A percentile compares a stretch with the other conserved stretches of the same genome.
phyloP scores from a whole-genome alignment of 23 red algal genomes.

The Gracilaria domingensis region DNA sequence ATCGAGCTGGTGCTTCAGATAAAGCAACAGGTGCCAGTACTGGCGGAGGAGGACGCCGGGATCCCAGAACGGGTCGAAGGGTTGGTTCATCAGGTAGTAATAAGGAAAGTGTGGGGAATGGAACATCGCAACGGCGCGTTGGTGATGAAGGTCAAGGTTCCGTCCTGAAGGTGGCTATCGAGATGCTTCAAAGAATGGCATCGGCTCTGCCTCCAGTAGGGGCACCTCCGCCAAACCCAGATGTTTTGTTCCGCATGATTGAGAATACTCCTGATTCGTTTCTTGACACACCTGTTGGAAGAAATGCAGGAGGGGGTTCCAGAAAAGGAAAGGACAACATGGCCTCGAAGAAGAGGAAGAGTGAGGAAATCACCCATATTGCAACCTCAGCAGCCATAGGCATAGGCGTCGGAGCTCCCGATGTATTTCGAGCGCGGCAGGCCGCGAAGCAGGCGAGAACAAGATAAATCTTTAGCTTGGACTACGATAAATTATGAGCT shows the following conservation, averaged over 20 bases:
- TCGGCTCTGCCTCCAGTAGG: constrained; percentile 33
- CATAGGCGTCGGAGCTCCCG: constrained; percentile 34
- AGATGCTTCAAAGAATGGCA: constrained; percentile 53
- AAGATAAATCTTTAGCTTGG: constrained; percentile 30
- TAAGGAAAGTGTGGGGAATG: constrained; percentile 42
- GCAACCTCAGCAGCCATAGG: not conserved
- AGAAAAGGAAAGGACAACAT: constrained; percentile 37
- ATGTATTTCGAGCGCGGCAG: constrained; percentile 82
- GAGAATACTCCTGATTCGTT: constrained; percentile 62
- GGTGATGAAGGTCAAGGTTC: constrained; percentile 31
- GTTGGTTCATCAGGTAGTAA: constrained; percentile 29
- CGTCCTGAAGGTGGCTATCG: constrained; percentile 39
- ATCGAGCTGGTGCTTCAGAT: constrained; percentile 7
- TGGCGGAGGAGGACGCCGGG: constrained; percentile 20
- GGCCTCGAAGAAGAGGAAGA: constrained; percentile 55
- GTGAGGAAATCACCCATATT: constrained; percentile 23
- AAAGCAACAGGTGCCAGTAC: constrained; percentile 19
- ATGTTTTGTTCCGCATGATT: constrained; percentile 71
- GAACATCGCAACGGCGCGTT: constrained; percentile 5
- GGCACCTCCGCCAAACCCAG: constrained; percentile 44
- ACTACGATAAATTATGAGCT: not conserved
- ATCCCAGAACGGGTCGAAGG: constrained; percentile 64
- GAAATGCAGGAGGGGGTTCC: constrained; percentile 4
- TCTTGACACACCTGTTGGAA: constrained; percentile 61
- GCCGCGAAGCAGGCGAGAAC: constrained; percentile 75